These are phyloP conservation scores for Arachnomyces sp. DNA, from an alignment of 2,329 filamentous ascomycete species.

Conservation along the genomic window DNA sequence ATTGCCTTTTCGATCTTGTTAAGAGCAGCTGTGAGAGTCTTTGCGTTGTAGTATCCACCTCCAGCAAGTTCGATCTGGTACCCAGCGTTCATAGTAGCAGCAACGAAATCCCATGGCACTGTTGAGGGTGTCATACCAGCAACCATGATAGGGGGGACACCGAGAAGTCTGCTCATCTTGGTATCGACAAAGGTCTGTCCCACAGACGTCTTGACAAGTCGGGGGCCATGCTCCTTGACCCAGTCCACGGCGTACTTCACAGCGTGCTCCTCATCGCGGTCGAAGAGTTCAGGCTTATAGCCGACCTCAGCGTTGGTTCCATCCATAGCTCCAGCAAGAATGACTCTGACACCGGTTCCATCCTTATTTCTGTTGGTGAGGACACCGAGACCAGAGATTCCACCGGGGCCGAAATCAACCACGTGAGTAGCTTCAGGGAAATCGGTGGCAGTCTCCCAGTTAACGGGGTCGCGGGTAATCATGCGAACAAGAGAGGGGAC, in stretches of 20 bases:
- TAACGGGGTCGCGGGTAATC: conserved; percentile 87
- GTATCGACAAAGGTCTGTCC: conserved; percentile 92
- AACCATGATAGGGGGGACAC: conserved; percentile 78
- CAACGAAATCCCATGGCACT: conserved; percentile 83
- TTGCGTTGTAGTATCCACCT: conserved; percentile 79
- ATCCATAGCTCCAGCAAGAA: conserved; percentile 86
- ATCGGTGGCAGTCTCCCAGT: conserved; percentile 91
- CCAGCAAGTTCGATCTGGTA: conserved; percentile 87
- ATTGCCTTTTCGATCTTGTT: conserved; percentile 77
- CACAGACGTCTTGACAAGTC: conserved; percentile 76
- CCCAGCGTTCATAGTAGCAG: conserved; percentile 88
- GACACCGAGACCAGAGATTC: conserved; percentile 90
- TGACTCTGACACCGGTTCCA: conserved; percentile 91
- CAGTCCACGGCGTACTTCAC: conserved; percentile 94
- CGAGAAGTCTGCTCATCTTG: conserved; percentile 83
- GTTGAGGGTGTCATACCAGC: conserved; percentile 91
- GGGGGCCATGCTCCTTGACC: conserved; percentile 96
- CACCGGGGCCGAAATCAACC: conserved; percentile 91
- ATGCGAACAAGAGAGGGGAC: conserved; percentile 80
- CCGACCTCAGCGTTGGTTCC: conserved; percentile 85
- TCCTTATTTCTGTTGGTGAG: conserved; percentile 99
- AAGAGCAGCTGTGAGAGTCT: conserved; percentile 73
- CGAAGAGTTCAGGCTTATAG: conserved; percentile 96
- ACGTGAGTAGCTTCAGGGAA: conserved; percentile 91
- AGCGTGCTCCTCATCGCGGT: conserved; percentile 88